Conservation (phyloP, 2,329 filamentous ascomycete genomes). For the Fusarium nanum region DNA sequence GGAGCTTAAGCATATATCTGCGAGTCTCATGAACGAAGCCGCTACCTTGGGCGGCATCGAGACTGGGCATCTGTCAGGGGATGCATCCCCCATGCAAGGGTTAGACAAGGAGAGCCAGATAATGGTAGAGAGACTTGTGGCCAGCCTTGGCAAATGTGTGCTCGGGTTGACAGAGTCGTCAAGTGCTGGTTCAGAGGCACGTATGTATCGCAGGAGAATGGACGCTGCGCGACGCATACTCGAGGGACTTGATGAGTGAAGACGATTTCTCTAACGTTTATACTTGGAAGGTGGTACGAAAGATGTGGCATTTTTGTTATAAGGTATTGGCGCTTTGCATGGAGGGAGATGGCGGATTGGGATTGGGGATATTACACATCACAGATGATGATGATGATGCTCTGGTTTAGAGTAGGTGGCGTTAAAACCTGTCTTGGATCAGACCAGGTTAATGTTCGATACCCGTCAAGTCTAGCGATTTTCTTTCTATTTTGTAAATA, state of each 20-base stretch:
- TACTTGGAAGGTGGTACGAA: not conserved
- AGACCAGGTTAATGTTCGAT: conserved; percentile 46
- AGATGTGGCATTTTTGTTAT: conserved; percentile 25
- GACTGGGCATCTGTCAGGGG: conserved; percentile 39
- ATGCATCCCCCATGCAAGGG: conserved; percentile 58
- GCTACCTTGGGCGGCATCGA: conserved; percentile 55
- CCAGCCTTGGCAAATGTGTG: conserved; percentile 69
- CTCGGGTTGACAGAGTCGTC: conserved; percentile 67
- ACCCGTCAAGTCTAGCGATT: conserved; percentile 44
- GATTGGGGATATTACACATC: conserved; percentile 15
- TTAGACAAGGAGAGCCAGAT: conserved; percentile 68
- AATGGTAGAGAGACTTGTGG: conserved; percentile 69
- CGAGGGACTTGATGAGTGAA: conserved; percentile 70
- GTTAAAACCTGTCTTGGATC: conserved; percentile 41
- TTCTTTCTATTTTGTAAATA: conserved; percentile 14
- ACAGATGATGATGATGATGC: conserved; percentile 28
- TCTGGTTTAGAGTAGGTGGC: conserved; percentile 42
- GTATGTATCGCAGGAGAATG: conserved; percentile 75
- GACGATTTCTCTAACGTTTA: not conserved
- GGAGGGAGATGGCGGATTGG: not conserved
- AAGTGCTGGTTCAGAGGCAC: conserved; percentile 66
- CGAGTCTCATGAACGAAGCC: conserved; percentile 62
- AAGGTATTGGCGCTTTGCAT: conserved; percentile 30
- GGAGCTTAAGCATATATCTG: conserved; percentile 61
- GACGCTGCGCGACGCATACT: conserved; percentile 79